A percentile compares a stretch with the other conserved stretches of the same genome.
phyloP scores from a whole-genome alignment of 768 basidiomycete species.

The Daedalea quercina region DNA sequence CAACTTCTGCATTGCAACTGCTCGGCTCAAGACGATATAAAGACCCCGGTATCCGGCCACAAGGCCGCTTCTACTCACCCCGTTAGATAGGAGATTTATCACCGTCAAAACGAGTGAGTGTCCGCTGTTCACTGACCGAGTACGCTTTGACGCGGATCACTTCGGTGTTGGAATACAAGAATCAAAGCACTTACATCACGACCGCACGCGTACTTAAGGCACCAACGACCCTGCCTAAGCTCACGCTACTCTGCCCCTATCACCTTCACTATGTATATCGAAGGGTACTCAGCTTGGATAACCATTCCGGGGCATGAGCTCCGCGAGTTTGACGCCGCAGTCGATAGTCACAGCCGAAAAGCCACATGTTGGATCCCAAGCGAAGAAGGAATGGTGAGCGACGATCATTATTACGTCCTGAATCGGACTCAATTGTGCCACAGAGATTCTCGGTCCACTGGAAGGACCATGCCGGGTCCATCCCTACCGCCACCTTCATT shows the following conservation, averaged over 20 bases:
- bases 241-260: not conserved
- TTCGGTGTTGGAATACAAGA: not conserved
- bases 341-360: slow-evolving; percentile 35
- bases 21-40: not conserved
- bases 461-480: slow-evolving; percentile 49
- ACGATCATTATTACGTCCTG: not conserved
- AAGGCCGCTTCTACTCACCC: no score
- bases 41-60: not conserved
- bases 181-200: not conserved
- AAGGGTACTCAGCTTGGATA: slow-evolving; percentile 69
- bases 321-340: slow-evolving; percentile 48
- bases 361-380: slow-evolving; percentile 69
- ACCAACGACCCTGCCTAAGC: not conserved
- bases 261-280: slow-evolving; percentile 30
- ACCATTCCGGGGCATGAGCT: slow-evolving; percentile 40
- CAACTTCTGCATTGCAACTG: no score
- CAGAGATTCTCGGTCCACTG: slow-evolving; percentile 60
- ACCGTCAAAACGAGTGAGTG: no score
- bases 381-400: slow-evolving; percentile 45
- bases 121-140: not conserved
- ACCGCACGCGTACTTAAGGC: not conserved
- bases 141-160: slow-evolving; percentile 2
- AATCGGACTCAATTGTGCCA: not conserved
- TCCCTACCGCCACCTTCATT: slow-evolving; percentile 55
- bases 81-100: no score